A percentile compares a stretch with the other conserved stretches of the same genome.
Evolutionary conservation across 2,329 filamentous ascomycete species (phyloP).

Genomic region (Colletotrichum tropicale): DNA sequence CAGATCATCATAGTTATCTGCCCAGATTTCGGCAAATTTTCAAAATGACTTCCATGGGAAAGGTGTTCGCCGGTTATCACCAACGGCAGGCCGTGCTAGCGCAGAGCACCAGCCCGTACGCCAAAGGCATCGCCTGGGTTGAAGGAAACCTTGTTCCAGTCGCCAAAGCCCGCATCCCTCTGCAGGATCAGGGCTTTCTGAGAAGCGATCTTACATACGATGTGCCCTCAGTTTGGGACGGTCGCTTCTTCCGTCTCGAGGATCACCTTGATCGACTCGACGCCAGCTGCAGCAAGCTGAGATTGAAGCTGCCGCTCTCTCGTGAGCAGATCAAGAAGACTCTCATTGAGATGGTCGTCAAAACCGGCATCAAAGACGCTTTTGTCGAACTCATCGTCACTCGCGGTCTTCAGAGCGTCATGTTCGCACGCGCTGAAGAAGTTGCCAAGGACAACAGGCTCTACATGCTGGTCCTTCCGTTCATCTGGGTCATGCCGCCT

Average conservation of each 20-base stretch:
- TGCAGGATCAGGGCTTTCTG: slow-evolving; percentile 56
- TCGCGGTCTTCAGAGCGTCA: slow-evolving; percentile 46
- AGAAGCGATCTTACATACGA: slow-evolving; percentile 58
- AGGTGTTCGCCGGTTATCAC: slow-evolving; percentile 28
- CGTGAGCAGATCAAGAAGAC: slow-evolving; percentile 41
- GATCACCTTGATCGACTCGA: slow-evolving; percentile 51
- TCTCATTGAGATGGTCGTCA: slow-evolving; percentile 47
- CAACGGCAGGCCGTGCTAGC: not conserved
- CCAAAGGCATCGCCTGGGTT: slow-evolving; percentile 52
- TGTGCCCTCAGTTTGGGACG: slow-evolving; percentile 55
- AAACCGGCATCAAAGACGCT: slow-evolving; percentile 51
- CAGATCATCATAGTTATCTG: not conserved
- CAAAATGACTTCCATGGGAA: slow-evolving; percentile 47
- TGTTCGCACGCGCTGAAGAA: slow-evolving; percentile 36
- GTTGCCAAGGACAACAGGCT: slow-evolving; percentile 40
- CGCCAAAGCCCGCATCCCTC: slow-evolving; percentile 50
- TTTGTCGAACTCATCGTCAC: slow-evolving; percentile 58
- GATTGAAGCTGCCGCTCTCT: slow-evolving; percentile 45
- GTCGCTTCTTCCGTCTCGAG: slow-evolving; percentile 55
- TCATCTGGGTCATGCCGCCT: slow-evolving; percentile 55
- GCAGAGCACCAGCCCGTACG: slow-evolving; percentile 35
- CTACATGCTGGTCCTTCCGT: slow-evolving; percentile 53
- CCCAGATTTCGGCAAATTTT: not conserved
- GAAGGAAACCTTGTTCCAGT: slow-evolving; percentile 46
- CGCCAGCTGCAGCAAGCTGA: slow-evolving; percentile 48